A percentile compares a stretch with the other conserved stretches of the same genome.
phyloP scores from a whole-genome alignment of 352 stramenopile genomes.

The Phytophthora sansomeana region DNA sequence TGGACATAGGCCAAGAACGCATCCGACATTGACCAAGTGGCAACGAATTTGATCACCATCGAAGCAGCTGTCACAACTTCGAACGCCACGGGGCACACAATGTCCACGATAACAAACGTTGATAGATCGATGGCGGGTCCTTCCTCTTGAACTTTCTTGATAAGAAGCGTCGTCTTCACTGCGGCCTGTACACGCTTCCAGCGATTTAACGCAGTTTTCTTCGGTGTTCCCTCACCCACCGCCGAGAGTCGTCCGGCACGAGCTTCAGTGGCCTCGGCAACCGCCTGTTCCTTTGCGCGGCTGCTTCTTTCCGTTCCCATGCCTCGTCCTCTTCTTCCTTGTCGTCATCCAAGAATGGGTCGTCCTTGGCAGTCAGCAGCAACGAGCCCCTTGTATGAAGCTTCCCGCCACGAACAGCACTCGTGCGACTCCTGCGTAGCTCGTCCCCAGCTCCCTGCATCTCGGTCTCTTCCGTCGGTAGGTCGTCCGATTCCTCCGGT shows the following conservation, averaged over 20 bases:
- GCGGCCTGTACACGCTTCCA: slow-evolving; percentile 66
- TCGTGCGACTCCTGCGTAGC: slow-evolving; percentile 31
- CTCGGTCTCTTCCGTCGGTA: slow-evolving; percentile 10
- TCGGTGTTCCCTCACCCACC: slow-evolving; percentile 12
- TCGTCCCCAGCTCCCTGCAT: slow-evolving; percentile 14
- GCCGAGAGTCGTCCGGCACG: slow-evolving; percentile 19
- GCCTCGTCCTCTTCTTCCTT: slow-evolving; percentile 67
- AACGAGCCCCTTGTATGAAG: slow-evolving; percentile 35
- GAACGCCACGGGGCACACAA: slow-evolving; percentile 79
- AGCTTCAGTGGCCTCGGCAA: slow-evolving; percentile 27
- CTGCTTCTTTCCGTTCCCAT: slow-evolving; percentile 45
- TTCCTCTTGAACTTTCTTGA: slow-evolving; percentile 65
- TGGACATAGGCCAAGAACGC: slow-evolving; percentile 78
- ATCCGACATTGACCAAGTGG: slow-evolving; percentile 64
- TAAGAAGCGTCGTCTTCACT: slow-evolving; percentile 64
- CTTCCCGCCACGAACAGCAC: slow-evolving; percentile 21
- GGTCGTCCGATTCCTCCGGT: slow-evolving; percentile 22
- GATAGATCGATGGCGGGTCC: slow-evolving; percentile 71
- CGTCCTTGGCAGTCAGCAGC: slow-evolving; percentile 56
- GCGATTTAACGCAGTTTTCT: slow-evolving; percentile 42
- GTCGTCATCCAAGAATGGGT: slow-evolving; percentile 63
- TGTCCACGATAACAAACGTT: slow-evolving; percentile 79
- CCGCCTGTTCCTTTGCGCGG: slow-evolving; percentile 35
- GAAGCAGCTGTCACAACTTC: slow-evolving; percentile 61
- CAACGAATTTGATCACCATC: slow-evolving; percentile 61